These are phyloP conservation scores for Metarhizium humberi DNA, from an alignment of 2,329 filamentous ascomycete genomes.

Conservation along the genomic window DNA sequence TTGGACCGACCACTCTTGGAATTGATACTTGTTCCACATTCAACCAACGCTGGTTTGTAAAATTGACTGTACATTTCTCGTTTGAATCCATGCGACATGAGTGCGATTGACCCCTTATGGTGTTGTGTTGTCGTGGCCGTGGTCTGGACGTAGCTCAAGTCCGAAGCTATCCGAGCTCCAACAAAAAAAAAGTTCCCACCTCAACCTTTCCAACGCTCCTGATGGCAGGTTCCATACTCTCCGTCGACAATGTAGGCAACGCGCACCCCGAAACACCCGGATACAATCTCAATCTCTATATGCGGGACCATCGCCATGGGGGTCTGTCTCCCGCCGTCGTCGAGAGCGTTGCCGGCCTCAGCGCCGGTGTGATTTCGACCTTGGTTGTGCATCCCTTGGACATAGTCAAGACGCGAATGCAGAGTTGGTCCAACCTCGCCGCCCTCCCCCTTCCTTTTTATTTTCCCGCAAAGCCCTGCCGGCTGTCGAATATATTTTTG, in stretches of 20 bases:
- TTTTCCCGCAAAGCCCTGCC: too few relatives aligned
- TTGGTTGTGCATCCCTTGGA: constrained; percentile 87
- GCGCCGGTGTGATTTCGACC: constrained; percentile 78
- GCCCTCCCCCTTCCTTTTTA: neutral
- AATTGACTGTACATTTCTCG: too few relatives aligned
- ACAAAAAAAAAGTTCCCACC: constrained; percentile 2
- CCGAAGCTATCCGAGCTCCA: constrained; percentile 2
- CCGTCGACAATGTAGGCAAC: constrained; percentile 14
- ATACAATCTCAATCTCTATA: constrained; percentile 20
- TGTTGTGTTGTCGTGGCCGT: neutral
- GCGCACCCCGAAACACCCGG: constrained; percentile 1
- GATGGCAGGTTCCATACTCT: neutral
- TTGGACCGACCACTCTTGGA: neutral
- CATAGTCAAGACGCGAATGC: constrained; percentile 91
- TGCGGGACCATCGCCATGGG: constrained; percentile 41
- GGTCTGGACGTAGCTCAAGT: constrained; percentile 1
- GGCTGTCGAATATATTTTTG: too few relatives aligned
- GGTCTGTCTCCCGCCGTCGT: constrained; percentile 67
- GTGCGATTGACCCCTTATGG: neutral
- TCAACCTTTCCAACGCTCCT: neutral
- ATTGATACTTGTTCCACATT: neutral
- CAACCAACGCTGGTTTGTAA: neutral
- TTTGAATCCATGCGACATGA: neutral
- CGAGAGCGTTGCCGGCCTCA: constrained; percentile 84
- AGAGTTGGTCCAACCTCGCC: constrained; percentile 47